Conservation (phyloP, 345 rosid genomes). For the Bruguiera parviflora region DNA sequence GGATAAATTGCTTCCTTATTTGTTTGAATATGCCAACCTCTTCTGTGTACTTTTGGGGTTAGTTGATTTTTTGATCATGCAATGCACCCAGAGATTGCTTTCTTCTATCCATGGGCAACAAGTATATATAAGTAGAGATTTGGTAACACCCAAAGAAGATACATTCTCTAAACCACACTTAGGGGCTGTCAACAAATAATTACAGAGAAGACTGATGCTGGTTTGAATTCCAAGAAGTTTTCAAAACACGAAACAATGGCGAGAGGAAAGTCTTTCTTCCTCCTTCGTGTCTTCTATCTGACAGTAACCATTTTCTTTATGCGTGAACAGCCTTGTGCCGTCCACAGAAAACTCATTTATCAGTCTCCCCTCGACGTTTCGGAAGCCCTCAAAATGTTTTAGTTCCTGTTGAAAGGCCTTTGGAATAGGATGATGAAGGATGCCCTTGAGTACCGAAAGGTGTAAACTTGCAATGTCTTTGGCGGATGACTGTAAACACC, state of each 20-base stretch:
- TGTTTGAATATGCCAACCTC: too few species aligned
- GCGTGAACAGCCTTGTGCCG: not conserved
- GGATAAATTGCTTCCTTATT: too few species aligned
- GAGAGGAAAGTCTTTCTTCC: not conserved
- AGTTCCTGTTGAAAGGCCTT: not conserved
- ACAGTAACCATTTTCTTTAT: not conserved
- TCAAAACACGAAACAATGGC: conserved; percentile 5
- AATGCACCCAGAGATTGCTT: too few species aligned
- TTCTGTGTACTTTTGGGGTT: too few species aligned
- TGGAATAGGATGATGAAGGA: not conserved
- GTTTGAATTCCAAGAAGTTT: conserved; percentile 16
- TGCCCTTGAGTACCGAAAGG: not conserved
- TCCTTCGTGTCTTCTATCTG: not conserved
- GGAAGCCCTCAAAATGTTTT: not conserved
- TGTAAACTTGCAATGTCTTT: not conserved
- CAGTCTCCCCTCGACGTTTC: not conserved
- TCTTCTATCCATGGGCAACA: too few species aligned
- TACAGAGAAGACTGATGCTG: conserved; percentile 17
- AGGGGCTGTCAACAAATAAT: conserved; percentile 11
- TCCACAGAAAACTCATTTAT: not conserved
- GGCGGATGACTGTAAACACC: not conserved
- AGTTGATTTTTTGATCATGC: too few species aligned
- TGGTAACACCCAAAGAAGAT: not conserved
- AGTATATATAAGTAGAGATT: not conserved
- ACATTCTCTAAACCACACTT: conserved; percentile 6